phyloP scores from a whole-genome alignment of 306 rosid species.

The Glycine tomentella region DNA sequence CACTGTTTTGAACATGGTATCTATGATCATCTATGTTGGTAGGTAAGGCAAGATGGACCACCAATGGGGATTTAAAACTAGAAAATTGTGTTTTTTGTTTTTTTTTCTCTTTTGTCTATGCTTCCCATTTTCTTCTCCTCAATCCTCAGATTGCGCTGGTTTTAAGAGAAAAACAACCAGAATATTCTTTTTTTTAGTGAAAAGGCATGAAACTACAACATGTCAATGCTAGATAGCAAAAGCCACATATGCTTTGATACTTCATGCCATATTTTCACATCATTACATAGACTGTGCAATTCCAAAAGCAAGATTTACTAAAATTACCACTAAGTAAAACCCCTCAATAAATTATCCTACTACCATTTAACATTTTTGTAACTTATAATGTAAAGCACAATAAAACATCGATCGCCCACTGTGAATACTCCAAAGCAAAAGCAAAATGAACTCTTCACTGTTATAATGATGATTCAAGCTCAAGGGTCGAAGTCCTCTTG shows the following conservation, averaged over 20 bases:
- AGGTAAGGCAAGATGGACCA: slow-evolving; percentile 36
- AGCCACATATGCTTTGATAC: slow-evolving; percentile 46
- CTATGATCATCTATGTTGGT: slow-evolving; percentile 40
- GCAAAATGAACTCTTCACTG: slow-evolving; percentile 49
- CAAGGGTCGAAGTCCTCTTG: slow-evolving; percentile 72
- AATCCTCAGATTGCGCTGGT: slow-evolving; percentile 8
- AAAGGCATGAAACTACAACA: slow-evolving; percentile 1
- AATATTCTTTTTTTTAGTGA: neutral
- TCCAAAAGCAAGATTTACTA: slow-evolving; percentile 46
- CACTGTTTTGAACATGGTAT: slow-evolving; percentile 32
- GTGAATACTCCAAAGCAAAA: slow-evolving; percentile 10
- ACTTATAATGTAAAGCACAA: slow-evolving; percentile 45
- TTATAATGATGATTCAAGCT: slow-evolving; percentile 38
- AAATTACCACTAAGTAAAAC: slow-evolving; percentile 20
- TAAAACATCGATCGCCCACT: slow-evolving; percentile 47
- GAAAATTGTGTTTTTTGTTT: neutral
- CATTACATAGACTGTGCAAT: slow-evolving; percentile 47
- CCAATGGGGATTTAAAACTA: slow-evolving; percentile 12
- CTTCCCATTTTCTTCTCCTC: neutral
- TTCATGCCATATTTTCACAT: slow-evolving; percentile 37
- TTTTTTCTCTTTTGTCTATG: slow-evolving; percentile 11
- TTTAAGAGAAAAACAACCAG: slow-evolving; percentile 22
- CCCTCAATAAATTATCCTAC: slow-evolving; percentile 43
- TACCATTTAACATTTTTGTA: slow-evolving; percentile 6
- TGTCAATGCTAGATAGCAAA: slow-evolving; percentile 35